These are phyloP conservation scores for Wickerhamomyces sp. DNA, from an alignment of 1,139 yeast genomes.

Conservation along the genomic window DNA sequence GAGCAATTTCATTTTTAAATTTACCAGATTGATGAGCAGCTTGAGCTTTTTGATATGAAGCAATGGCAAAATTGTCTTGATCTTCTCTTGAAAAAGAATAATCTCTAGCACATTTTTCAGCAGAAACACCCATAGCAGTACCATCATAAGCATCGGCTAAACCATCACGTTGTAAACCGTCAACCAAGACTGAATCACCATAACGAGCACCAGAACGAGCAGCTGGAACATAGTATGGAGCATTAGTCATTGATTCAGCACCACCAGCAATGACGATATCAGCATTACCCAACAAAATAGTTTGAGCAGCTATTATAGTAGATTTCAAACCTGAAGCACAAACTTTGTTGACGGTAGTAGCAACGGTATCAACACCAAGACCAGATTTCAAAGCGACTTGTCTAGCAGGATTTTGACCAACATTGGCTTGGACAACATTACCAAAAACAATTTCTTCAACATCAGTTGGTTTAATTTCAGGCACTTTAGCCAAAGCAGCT, in stretches of 20 bases:
- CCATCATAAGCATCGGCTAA: constrained; percentile 84
- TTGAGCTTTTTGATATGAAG: constrained; percentile 73
- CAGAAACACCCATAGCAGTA: constrained; percentile 91
- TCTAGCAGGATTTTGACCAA: constrained; percentile 97
- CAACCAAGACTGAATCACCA: constrained; percentile 75
- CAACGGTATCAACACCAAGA: constrained; percentile 67
- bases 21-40: constrained; percentile 75
- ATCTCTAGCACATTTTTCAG: constrained; percentile 89
- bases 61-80: constrained; percentile 67
- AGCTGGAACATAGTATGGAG: constrained; percentile 86
- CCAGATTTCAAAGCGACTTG: constrained; percentile 95
- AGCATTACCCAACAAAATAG: constrained; percentile 83
- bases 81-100: constrained; percentile 59
- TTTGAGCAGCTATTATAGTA: constrained; percentile 83
- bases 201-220: constrained; percentile 87
- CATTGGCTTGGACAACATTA: constrained; percentile 86
- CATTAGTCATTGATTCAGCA: constrained; percentile 95
- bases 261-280: constrained; percentile 96
- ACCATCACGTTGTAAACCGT: constrained; percentile 90
- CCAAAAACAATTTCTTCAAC: constrained; percentile 93
- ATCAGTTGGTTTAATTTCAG: constrained; percentile 67
- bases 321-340: constrained; percentile 97
- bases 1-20: constrained; percentile 75
- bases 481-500: constrained; percentile 79
- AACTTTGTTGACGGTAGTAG: constrained; percentile 91